Conservation (phyloP, 176 grass and related monocot genomes). For the Tillandsia fasciculata region DNA sequence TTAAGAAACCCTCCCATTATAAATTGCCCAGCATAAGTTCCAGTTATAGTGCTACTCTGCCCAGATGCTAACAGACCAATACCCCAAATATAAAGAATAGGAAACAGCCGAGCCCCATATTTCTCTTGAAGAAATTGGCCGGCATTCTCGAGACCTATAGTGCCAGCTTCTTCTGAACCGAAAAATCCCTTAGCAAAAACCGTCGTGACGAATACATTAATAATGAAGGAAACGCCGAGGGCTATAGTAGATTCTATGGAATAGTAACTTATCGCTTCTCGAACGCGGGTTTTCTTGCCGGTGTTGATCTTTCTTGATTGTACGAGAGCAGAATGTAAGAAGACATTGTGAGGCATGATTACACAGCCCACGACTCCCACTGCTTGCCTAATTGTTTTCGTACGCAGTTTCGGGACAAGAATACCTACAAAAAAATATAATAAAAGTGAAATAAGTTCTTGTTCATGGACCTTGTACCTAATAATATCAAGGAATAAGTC, state of each 20-base stretch:
- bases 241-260: slow-evolving; percentile 77
- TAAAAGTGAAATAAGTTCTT: slow-evolving; percentile 11
- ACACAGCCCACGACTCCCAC: slow-evolving; percentile 88
- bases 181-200: slow-evolving; percentile 93
- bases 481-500: neutral
- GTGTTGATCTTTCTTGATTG: slow-evolving; percentile 84
- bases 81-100: slow-evolving; percentile 90
- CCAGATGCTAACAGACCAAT: slow-evolving; percentile 84
- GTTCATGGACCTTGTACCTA: neutral
- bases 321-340: slow-evolving; percentile 82
- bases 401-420: slow-evolving; percentile 61
- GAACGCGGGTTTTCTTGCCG: slow-evolving; percentile 60
- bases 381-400: slow-evolving; percentile 74
- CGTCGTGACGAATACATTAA: slow-evolving; percentile 80
- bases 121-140: slow-evolving; percentile 86
- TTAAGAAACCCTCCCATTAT: slow-evolving; percentile 93
- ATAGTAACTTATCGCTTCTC: slow-evolving; percentile 83
- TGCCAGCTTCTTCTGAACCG: slow-evolving; percentile 47
- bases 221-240: slow-evolving; percentile 72
- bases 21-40: slow-evolving; percentile 88
- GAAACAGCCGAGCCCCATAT: slow-evolving; percentile 63
- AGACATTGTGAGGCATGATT: slow-evolving; percentile 92
- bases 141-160: slow-evolving; percentile 87
- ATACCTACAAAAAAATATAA: slow-evolving; percentile 41
- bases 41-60: slow-evolving; percentile 89